Percentiles rank a stretch among this genome's conserved stretches.
Evolutionary conservation across 2,329 filamentous ascomycete species (phyloP).

Genomic region (Xylariales sp.): DNA sequence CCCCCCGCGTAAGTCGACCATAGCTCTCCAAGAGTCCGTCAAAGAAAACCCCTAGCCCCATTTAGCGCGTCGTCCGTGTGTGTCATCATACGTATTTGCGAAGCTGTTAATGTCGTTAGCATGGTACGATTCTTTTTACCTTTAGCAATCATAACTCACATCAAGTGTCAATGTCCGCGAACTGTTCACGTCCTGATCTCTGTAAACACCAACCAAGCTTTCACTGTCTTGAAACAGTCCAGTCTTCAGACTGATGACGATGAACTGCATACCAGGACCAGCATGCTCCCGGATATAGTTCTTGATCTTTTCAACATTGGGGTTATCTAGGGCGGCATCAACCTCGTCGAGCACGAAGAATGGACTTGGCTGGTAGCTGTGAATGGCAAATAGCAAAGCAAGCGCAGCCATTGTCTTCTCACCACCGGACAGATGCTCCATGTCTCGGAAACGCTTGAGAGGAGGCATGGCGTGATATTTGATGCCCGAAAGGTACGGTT

Average conservation of each 20-base stretch:
- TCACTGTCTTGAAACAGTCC: constrained; percentile 95
- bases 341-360: constrained; percentile 99
- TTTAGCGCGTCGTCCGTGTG: no score
- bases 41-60: background rate
- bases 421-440: constrained; percentile 95
- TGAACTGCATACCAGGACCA: constrained; percentile 97
- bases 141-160: no score
- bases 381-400: constrained; percentile 93
- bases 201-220: constrained; percentile 90
- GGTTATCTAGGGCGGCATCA: constrained; percentile 95
- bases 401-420: constrained; percentile 99
- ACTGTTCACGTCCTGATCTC: constrained; percentile 90
- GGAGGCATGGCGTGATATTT: constrained; percentile 99
- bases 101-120: constrained; percentile 4
- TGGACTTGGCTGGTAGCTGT: constrained; percentile 90
- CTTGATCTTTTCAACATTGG: constrained; percentile 92
- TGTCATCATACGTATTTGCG: constrained; percentile 9
- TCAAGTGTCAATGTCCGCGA: constrained; percentile 89
- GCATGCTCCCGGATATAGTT: constrained; percentile 95
- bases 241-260: constrained; percentile 94
- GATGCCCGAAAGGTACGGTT: constrained; percentile 91
- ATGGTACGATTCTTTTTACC: no score
- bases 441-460: constrained; percentile 95
- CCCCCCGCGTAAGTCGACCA: constrained; percentile 1
- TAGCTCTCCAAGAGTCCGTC: background rate